Evolutionary conservation across 2,329 filamentous ascomycete genomes (phyloP), one percentile per base, ranked within the genome.

Genomic region (Colletotrichum chrysophilum): DNA sequence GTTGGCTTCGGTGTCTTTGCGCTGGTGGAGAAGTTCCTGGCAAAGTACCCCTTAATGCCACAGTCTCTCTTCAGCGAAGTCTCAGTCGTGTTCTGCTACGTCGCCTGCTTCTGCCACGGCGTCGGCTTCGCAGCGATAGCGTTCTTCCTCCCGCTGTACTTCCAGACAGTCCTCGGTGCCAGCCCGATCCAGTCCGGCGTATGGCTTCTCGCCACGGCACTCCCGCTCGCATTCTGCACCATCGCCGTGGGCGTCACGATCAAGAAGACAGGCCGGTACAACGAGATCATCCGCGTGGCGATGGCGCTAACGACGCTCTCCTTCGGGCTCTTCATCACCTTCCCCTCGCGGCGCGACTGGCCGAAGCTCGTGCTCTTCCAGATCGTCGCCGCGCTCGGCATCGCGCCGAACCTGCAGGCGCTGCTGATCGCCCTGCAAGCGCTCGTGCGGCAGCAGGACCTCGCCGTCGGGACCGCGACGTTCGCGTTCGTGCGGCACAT

Each of bases 71-170:
- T 98, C 86, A 87, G 87, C 38, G 88, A 90, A 60, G 84, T 87
- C 43, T 93, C 91, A 34, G 96, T 94, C 82, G 81, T 94, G 34
- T 92, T 93, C 10, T 88, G 91, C 4, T 91, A 96, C 16, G 84
- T 86, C 4, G 87, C 94, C 58, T 93, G 92, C 78, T 95, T 95
- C 85, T 89, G 91, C 77, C 95, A 98, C 82, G 93, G 93, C 60
- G 90, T 93, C 78, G 92, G 94, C 78, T 96, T 96, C 87, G 95
- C 96, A 80, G 91, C 93, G 1, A 92, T 91, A 34, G 92, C 91
- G 77, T 97, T 96, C 87, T 97, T 94, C 85, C 88, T 97, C 6
- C 95, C 95, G 0, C 89, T 98, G 4, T 98, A 97, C 87, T 96
- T 96, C 85, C 95, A 97, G 84, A 90, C 93, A 67, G 92, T 94